Percentiles rank a stretch among this genome's conserved stretches.
Evolutionary conservation across 2,329 filamentous ascomycete species (phyloP).

Genomic region (Seiridium unicorne): DNA sequence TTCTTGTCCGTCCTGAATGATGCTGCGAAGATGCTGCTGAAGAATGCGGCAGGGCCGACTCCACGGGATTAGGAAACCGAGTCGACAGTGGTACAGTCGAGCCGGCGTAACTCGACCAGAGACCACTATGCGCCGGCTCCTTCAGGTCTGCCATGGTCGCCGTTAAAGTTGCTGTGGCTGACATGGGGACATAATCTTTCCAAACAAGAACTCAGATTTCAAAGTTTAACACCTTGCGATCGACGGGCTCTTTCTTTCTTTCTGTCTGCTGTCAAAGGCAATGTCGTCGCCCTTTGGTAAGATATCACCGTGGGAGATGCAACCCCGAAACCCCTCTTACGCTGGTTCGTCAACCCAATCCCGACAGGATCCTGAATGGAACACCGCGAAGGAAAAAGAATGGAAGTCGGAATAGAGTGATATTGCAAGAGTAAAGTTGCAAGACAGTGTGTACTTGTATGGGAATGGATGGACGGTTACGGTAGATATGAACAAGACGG

Average conservation of each 20-base stretch:
- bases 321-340: background rate
- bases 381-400: background rate
- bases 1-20: constrained; percentile 48
- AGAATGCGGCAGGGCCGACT: constrained; percentile 45
- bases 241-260: background rate
- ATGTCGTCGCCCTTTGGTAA: background rate
- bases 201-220: background rate
- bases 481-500: constrained; percentile 30
- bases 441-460: constrained; percentile 32
- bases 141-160: constrained; percentile 64
- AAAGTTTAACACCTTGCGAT: background rate
- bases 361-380: constrained; percentile 4
- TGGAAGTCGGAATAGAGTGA: constrained; percentile 23
- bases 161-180: constrained; percentile 59
- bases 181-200: constrained; percentile 54
- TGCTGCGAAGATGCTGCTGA: constrained; percentile 44
- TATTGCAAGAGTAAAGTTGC: constrained; percentile 31
- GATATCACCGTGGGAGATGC: background rate
- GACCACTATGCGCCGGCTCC: constrained; percentile 55
- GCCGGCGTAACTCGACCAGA: constrained; percentile 57
- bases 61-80: constrained; percentile 50
- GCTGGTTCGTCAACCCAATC: constrained; percentile 1
- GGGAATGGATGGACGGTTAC: constrained; percentile 27
- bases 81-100: constrained; percentile 51
- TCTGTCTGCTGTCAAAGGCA: background rate